These are phyloP conservation scores for Delonix regia DNA, from an alignment of 306 rosid species.

Conservation along the genomic window DNA sequence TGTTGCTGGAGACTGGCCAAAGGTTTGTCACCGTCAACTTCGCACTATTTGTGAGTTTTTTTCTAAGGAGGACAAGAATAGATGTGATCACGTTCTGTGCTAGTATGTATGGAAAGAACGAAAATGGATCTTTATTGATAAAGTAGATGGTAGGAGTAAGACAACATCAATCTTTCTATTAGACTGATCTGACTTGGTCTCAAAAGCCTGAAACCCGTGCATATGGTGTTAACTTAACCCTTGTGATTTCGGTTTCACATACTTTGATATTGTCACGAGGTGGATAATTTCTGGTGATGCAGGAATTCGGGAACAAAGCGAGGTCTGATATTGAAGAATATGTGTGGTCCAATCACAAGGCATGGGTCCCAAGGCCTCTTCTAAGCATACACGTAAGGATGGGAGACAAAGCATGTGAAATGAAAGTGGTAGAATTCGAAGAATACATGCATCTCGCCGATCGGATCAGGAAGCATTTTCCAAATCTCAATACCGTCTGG, in stretches of 20 bases:
- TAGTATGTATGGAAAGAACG: too few species aligned
- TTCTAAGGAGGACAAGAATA: background rate
- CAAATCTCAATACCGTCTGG: constrained; percentile 70
- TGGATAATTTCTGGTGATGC: constrained; percentile 20
- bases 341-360: constrained; percentile 79
- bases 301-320: constrained; percentile 36
- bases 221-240: too few species aligned
- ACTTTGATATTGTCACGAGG: too few species aligned
- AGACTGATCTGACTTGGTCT: too few species aligned
- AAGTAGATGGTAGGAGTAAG: too few species aligned
- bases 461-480: constrained; percentile 66
- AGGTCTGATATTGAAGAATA: constrained; percentile 63
- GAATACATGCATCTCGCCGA: constrained; percentile 70
- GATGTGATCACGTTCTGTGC: background rate
- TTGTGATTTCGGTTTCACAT: too few species aligned
- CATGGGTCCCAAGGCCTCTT: constrained; percentile 78
- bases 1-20: constrained; percentile 58
- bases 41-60: background rate
- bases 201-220: too few species aligned
- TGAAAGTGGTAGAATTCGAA: constrained; percentile 75
- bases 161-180: too few species aligned
- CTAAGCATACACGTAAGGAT: constrained; percentile 86
- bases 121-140: too few species aligned
- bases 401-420: constrained; percentile 92
- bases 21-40: constrained; percentile 48